These are phyloP conservation scores for Penicillium macrosclerotiorum DNA, from an alignment of 495 filamentous ascomycete species.

Conservation along the genomic window DNA sequence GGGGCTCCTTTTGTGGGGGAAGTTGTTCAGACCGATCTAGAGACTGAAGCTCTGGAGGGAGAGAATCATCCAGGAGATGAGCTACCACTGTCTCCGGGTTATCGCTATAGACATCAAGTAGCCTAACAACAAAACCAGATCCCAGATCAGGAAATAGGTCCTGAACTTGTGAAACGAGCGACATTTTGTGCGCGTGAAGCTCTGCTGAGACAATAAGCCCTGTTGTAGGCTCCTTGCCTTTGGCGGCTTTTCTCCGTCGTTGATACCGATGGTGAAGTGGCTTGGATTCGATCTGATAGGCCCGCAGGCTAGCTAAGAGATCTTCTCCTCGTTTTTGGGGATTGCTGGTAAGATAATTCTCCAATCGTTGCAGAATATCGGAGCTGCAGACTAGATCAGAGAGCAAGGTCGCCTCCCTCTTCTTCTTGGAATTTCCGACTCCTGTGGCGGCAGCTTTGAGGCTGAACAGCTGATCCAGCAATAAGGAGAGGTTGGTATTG, in stretches of 20 bases:
- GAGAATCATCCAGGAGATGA: slow-evolving; percentile 78
- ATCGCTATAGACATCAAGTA: slow-evolving; percentile 76
- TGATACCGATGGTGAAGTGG: slow-evolving; percentile 52
- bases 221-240: slow-evolving; percentile 64
- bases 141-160: slow-evolving; percentile 92
- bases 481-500: slow-evolving; percentile 63
- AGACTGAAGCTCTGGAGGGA: slow-evolving; percentile 53
- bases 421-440: slow-evolving; percentile 40
- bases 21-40: slow-evolving; percentile 44
- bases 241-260: slow-evolving; percentile 58
- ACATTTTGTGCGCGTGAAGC: slow-evolving; percentile 77
- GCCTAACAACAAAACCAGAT: slow-evolving; percentile 71
- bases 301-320: slow-evolving; percentile 35
- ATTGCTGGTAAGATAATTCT: slow-evolving; percentile 54
- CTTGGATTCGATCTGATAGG: slow-evolving; percentile 47
- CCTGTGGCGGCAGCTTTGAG: slow-evolving; percentile 69
- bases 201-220: slow-evolving; percentile 44
- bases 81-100: slow-evolving; percentile 77
- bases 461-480: slow-evolving; percentile 79
- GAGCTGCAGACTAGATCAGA: slow-evolving; percentile 46
- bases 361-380: slow-evolving; percentile 41
- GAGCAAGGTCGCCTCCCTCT: slow-evolving; percentile 40
- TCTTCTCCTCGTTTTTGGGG: slow-evolving; percentile 47
- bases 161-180: slow-evolving; percentile 79
- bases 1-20: slow-evolving; percentile 18